These are phyloP conservation scores for Hypoxylon trugodes DNA, from an alignment of 495 filamentous ascomycete genomes.

Conservation along the genomic window DNA sequence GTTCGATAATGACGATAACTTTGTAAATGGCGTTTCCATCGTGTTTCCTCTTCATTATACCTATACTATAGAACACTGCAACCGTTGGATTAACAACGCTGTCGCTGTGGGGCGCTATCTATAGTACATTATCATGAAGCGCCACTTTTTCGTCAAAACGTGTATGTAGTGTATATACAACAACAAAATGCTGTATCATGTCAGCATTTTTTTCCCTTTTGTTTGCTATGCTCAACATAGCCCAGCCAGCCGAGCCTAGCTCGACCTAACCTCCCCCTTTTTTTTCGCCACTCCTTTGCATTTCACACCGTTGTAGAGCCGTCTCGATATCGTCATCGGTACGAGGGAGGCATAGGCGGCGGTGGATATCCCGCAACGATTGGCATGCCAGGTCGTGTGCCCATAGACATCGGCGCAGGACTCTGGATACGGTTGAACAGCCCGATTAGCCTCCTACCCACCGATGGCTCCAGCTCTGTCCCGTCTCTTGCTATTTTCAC, in stretches of 20 bases:
- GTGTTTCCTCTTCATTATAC: conserved; percentile 40
- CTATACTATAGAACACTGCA: conserved; percentile 28
- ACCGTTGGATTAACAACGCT: too few relatives aligned
- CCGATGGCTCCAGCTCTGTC: conserved; percentile 87
- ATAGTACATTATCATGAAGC: conserved; percentile 38
- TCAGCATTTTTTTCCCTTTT: conserved; percentile 16
- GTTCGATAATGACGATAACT: conserved; percentile 38
- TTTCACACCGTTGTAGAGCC: conserved; percentile 1
- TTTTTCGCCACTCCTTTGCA: conserved; percentile 19
- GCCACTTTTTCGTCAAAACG: conserved; percentile 29
- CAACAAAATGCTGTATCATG: conserved; percentile 24
- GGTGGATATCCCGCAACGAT: conserved; percentile 44
- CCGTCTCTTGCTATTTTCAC: conserved; percentile 97
- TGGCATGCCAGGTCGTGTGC: conserved; percentile 26
- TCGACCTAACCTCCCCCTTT: background rate
- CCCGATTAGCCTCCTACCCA: conserved; percentile 78
- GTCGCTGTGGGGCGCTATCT: conserved; percentile 34
- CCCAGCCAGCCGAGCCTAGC: conserved; percentile 32
- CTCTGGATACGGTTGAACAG: conserved; percentile 73
- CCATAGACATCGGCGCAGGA: conserved; percentile 45
- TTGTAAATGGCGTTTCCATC: conserved; percentile 34
- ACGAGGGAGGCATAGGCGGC: conserved; percentile 36
- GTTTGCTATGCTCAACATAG: conserved; percentile 36
- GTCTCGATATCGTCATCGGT: conserved; percentile 29
- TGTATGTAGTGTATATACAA: conserved; percentile 35